A percentile compares a stretch with the other conserved stretches of the same genome.
phyloP scores from a whole-genome alignment of 192 early-diverging fungal genomes.

The Backusella sp. region DNA sequence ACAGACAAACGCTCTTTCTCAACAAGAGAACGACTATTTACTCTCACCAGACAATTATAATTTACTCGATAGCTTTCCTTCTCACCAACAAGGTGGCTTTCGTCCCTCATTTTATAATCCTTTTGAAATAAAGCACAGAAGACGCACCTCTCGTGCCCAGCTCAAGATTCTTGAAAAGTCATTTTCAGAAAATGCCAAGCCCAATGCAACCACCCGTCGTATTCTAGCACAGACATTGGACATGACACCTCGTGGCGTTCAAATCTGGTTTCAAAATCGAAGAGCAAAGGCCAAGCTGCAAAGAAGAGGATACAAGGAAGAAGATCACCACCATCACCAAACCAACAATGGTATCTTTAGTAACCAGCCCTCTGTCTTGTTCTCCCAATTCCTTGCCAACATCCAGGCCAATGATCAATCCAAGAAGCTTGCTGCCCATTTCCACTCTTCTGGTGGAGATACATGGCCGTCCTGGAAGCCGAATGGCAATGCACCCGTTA shows the following conservation, averaged over 20 bases:
- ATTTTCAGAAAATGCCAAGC: constrained; percentile 62
- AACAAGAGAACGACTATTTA: background rate
- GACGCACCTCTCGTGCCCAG: constrained; percentile 72
- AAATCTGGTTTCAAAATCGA: constrained; percentile 91
- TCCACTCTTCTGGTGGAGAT: background rate
- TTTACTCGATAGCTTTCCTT: constrained; percentile 11
- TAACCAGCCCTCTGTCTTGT: constrained; percentile 3
- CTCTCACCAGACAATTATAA: constrained; percentile 1
- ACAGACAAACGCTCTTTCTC: background rate
- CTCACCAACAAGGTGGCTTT: constrained; percentile 42
- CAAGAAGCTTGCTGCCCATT: background rate
- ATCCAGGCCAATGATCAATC: constrained; percentile 6
- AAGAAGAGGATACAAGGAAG: constrained; percentile 10
- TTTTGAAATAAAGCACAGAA: constrained; percentile 71
- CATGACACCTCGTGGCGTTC: constrained; percentile 72
- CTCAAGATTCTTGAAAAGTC: constrained; percentile 68
- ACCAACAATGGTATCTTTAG: background rate
- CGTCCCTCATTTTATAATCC: constrained; percentile 75
- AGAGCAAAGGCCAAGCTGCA: constrained; percentile 84
- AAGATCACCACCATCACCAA: background rate
- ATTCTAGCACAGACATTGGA: constrained; percentile 60
- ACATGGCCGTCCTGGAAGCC: background rate
- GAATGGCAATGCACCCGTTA: background rate
- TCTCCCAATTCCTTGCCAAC: constrained; percentile 15
- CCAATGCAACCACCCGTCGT: constrained; percentile 59